Evolutionary conservation across 73 alveolate genomes (phyloP), one percentile per base, ranked within the genome.

Genomic region (Uronychia setigera): DNA sequence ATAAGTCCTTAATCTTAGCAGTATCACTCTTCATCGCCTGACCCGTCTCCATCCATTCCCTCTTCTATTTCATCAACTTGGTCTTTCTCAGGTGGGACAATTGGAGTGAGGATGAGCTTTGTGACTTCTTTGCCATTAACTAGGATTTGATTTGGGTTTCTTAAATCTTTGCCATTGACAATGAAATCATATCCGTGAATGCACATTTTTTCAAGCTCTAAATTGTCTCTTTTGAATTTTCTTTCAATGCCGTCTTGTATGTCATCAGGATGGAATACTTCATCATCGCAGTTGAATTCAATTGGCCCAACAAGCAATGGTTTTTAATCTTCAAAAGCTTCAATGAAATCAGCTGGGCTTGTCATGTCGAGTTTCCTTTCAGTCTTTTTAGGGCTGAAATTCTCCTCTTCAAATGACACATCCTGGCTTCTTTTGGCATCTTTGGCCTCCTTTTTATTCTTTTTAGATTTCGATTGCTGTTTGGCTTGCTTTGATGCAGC

Each of bases 401-500:
- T 58, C 28, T 80, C 87, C 14, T 80, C 87, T 28, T 80, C 87
- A 29, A 80, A 27, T 57, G 79, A 67, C 14, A 28, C 32, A 67
- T 67, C 79, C 26, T 58, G 32, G 59, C 79, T 80, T 29, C 57
- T 59, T n/a, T 58, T 74, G 11, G 26, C 46, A 31, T 34, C 79
- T 34, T 78, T n/a, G n/a, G n/a, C 76, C 32, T 32, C 76, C 34
- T 58, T 58, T 30, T 80, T 58, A 19, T 80, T n/a, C 46, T 35
- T 13, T 27, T 58, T 58, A 1, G 78, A 60, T 9, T 80, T 58
- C 79, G 32, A 14, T 32, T 78, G 34, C 75, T 78, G 32, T 29
- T 78, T 78, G 26, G 76, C 35, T 34, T 78, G 32, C 84, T 78
- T 58, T 46, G 29, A 30, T 29, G 87, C 87, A 26, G 87, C 87